Base-by-base conservation (phyloP, 2,329 filamentous ascomycete genomes). In the Endoconidiophora laricicola region DNA sequence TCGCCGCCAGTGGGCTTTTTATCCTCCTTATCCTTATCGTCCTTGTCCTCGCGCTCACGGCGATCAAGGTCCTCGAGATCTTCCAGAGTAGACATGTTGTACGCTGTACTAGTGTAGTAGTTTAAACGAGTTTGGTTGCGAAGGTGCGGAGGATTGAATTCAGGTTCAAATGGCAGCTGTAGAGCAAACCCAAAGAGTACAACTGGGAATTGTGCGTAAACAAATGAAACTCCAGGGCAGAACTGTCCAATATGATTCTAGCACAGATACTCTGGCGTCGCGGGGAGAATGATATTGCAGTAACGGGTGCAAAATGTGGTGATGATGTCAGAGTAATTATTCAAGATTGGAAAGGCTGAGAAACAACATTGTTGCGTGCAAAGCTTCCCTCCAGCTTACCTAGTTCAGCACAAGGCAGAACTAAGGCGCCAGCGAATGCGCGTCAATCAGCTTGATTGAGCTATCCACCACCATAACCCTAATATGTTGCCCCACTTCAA, bases 31-130 rank as follows among this genome's bases (percentile, higher is more conserved):
- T 61, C 58, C 36, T 55, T 57, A 29, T 57, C 60, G 20, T 65
- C 60, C 59, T 59, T 63, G 57, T 65, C 65, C 60, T 86, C 80
- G 71, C 79, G 81, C 65, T 79, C 77, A 66, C 81, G 78, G 66
- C 81, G 82, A 71, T 91, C 83, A 65, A 93, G 74, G 65, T 88
- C 84, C 63, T 93, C 86, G 62, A 93, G 82, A 70, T 93, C 86
- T 71, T 94, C 86, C 61, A 93, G 79, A 58, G 85, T 91, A 59
- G 86, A 87, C 86, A 93, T 93, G 23, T 39, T 44, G 20, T 23
- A 12, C 64, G 56, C 72, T 62, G 59, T 48, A 56, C 37, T 50
- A 45, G 16, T 38, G 26, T 48, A 18, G 47, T 6, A 20, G 22
- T 37, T 40, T 26, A 14, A 44, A 24, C 23, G 23, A 41, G 16